Evolutionary conservation across 2,329 filamentous ascomycete genomes (phyloP).

Genomic region (Colletotrichum sojae): DNA sequence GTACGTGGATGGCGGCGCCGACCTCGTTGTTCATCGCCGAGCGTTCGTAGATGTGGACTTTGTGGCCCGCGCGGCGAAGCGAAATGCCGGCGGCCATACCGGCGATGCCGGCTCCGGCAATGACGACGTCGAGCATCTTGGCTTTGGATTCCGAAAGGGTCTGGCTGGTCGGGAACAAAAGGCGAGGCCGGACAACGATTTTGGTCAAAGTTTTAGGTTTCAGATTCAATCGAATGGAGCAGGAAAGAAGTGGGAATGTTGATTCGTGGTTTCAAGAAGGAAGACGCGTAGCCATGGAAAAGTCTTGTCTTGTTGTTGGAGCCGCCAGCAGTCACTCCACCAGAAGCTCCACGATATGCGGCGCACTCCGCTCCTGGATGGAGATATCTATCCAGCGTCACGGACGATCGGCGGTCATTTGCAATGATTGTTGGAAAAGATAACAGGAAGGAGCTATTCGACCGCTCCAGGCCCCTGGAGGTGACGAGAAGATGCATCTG

Average conservation of each 20-base stretch:
- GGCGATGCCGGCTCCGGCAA: slow-evolving; percentile 59
- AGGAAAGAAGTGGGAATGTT: no score
- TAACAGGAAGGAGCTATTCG: no score
- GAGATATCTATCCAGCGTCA: no score
- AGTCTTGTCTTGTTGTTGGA: no score
- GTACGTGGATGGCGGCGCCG: slow-evolving; percentile 56
- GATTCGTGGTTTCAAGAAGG: no score
- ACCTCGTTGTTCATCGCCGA: slow-evolving; percentile 54
- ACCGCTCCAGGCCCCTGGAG: background rate
- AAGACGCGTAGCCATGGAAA: no score
- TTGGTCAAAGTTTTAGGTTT: background rate
- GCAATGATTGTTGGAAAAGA: no score
- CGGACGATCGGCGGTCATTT: no score
- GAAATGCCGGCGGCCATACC: slow-evolving; percentile 57
- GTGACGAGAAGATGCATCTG: background rate
- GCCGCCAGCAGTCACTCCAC: no score
- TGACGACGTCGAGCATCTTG: slow-evolving; percentile 53
- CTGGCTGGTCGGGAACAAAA: slow-evolving; percentile 46
- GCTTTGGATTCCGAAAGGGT: slow-evolving; percentile 26
- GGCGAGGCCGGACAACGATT: slow-evolving; percentile 43
- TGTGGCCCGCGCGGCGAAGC: slow-evolving; percentile 53
- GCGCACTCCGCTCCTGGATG: no score
- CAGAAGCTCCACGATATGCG: no score
- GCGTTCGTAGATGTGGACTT: slow-evolving; percentile 58
- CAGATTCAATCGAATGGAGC: no score